Evolutionary conservation across 169 alveolate genomes (phyloP), one percentile per base, ranked within the genome.

Genomic region (Toxoplasma gondii): DNA sequence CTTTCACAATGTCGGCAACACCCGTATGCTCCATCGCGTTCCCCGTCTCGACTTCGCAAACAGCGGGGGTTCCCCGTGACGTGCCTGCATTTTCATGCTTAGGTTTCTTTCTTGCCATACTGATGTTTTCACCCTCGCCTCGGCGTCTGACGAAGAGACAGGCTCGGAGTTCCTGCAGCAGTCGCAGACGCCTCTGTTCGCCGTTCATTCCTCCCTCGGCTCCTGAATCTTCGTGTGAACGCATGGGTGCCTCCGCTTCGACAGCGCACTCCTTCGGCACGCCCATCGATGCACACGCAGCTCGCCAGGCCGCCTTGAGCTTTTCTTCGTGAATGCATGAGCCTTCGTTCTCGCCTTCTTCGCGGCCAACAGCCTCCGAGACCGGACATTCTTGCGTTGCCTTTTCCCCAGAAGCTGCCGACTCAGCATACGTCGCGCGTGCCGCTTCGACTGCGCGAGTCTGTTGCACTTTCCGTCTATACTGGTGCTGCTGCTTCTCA

Each of bases 401-500:
- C 87, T 27, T 78, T 78, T 78, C 87, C 29, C 45, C 45, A 12
- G 39, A 16, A 44, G 45, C 29, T 27, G 29, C 45, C 45, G 87
- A 22, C 87, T 64, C 34, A 24, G 36, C 78, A 24, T 19, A 64
- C 78, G 24, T 31, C n/a, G 16, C 78, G 0, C 34, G 29, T 29
- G 78, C 78, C 16, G 78, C 78, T 19, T 64, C 78, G 5, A 36
- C 78, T 10, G 78, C 78, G 34, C 0, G 78, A 7, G 78, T 29
- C 78, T 64, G 78, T 29, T 64, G 87, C 87, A 82, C 45, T 36
- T 67, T 54, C 67, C 34, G 87, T 10, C 19, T 31, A 58, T 36
- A 74, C 78, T 91, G 93, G 58, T 36, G 44, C 49, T 91, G 88
- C 80, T 91, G 93, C 93, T 36, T 41, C 49, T 74, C 67, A 29